Percentiles rank a stretch among this genome's conserved stretches.
These are phyloP conservation scores for Onygenales sp. DNA, from an alignment of 2,329 filamentous ascomycete genomes.

Conservation along the genomic window DNA sequence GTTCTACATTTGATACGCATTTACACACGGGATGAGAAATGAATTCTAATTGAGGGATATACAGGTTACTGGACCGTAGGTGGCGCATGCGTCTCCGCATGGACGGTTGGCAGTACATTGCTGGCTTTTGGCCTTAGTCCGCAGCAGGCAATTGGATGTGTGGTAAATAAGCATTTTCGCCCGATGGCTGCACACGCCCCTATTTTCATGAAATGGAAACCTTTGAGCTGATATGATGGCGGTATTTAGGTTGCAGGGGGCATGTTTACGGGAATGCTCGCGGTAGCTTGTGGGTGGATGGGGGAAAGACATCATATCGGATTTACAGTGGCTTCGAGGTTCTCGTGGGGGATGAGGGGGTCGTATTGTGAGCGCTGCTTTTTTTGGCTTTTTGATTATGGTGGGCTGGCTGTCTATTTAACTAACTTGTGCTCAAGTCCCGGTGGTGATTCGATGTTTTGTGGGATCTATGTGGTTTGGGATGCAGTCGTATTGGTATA, in stretches of 20 bases:
- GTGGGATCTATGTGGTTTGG: constrained; percentile 14
- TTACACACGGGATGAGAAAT: too few relatives aligned
- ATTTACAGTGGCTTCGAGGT: constrained; percentile 18
- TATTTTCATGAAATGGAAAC: not conserved
- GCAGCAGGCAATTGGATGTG: constrained; percentile 17
- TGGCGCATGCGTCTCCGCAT: constrained; percentile 19
- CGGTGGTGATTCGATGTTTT: constrained; percentile 1
- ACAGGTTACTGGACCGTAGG: constrained; percentile 22
- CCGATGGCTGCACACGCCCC: not conserved
- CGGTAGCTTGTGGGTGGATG: constrained; percentile 19
- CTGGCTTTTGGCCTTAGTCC: constrained; percentile 18
- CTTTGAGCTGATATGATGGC: not conserved
- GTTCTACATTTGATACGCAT: not conserved
- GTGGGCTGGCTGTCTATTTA: not conserved
- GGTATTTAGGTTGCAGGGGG: constrained; percentile 8
- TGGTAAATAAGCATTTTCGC: constrained; percentile 8
- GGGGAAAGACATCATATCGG: constrained; percentile 19
- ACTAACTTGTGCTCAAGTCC: constrained; percentile 6
- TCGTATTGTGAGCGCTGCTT: constrained; percentile 11
- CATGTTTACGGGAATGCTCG: constrained; percentile 15
- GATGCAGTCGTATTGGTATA: constrained; percentile 9
- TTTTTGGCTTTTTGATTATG: not conserved
- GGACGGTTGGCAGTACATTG: constrained; percentile 20
- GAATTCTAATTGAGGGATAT: constrained; percentile 1
- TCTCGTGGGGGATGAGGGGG: constrained; percentile 18